Conservation (phyloP, 345 rosid species). For the Excoecaria agallocha region DNA sequence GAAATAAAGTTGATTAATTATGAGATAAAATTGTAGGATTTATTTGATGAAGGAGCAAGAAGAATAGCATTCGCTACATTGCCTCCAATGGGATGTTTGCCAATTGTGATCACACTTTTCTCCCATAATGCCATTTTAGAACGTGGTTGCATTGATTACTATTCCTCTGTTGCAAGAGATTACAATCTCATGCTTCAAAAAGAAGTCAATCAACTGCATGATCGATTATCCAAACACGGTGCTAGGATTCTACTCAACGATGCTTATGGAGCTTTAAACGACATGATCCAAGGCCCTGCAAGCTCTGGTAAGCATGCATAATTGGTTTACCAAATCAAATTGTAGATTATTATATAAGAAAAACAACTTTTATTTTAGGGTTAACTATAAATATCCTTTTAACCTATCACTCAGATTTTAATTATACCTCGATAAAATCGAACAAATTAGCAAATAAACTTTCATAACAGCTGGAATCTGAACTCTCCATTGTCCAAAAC, state of each 20-base stretch:
- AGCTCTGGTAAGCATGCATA: constrained; percentile 36
- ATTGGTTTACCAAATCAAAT: too few relatives aligned
- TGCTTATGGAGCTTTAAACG: constrained; percentile 31
- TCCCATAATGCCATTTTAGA: constrained; percentile 34
- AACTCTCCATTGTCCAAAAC: too few relatives aligned
- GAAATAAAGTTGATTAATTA: too few relatives aligned
- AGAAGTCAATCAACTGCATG: constrained; percentile 41
- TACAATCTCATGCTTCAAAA: constrained; percentile 50
- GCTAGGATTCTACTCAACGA: constrained; percentile 40
- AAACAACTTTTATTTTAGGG: too few relatives aligned
- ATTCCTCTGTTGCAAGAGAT: constrained; percentile 41
- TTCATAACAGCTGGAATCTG: too few relatives aligned
- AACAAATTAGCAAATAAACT: too few relatives aligned
- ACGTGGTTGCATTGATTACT: constrained; percentile 55
- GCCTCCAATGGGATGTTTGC: constrained; percentile 86
- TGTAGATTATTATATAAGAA: too few relatives aligned
- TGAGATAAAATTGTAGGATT: constrained; percentile 32
- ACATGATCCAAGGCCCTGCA: constrained; percentile 39
- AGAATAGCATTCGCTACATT: constrained; percentile 41
- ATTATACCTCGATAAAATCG: too few relatives aligned
- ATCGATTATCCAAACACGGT: constrained; percentile 30
- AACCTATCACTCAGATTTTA: too few relatives aligned
- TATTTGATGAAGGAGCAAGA: constrained; percentile 62
- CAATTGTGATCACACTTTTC: constrained; percentile 56
- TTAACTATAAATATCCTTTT: too few relatives aligned